These are phyloP conservation scores for Cladosporium oxysporum DNA, from an alignment of 2,329 filamentous ascomycete genomes.

Conservation along the genomic window DNA sequence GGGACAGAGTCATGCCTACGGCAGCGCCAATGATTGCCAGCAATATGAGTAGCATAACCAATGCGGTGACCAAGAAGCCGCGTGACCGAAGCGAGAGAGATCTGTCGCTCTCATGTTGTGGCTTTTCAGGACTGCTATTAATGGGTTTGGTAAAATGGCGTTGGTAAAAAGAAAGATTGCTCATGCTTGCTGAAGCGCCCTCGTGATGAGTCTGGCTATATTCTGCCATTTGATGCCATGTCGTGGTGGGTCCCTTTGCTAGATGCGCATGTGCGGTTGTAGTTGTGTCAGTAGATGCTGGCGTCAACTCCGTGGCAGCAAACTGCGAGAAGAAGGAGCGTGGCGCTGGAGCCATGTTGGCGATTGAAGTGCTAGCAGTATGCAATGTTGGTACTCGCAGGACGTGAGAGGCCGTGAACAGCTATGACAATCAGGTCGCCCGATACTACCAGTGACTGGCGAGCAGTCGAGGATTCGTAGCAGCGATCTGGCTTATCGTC, in stretches of 20 bases:
- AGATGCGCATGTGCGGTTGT: neutral
- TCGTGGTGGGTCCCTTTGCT: neutral
- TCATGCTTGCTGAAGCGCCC: neutral
- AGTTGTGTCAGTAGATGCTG: neutral
- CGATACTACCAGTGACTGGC: neutral
- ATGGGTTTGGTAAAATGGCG: constrained; percentile 29
- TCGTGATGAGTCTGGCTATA: neutral
- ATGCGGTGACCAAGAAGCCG: constrained; percentile 25
- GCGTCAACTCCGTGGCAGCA: neutral
- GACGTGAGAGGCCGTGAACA: neutral
- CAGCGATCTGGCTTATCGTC: neutral
- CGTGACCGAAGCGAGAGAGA: constrained; percentile 33
- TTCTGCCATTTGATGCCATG: constrained; percentile 10
- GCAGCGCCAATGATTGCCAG: constrained; percentile 29
- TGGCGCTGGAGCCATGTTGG: neutral
- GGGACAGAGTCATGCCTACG: constrained; percentile 25
- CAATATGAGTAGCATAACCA: constrained; percentile 26
- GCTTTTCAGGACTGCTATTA: constrained; percentile 23
- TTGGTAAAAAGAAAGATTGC: constrained; percentile 28
- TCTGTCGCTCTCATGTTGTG: constrained; percentile 13
- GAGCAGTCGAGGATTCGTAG: neutral
- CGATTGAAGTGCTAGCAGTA: neutral
- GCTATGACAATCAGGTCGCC: neutral
- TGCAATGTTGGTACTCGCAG: neutral
- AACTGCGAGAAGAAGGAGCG: constrained; percentile 1